Evolutionary conservation across 1,284 basidiomycete species (phyloP), one percentile per base, ranked within the genome.

Genomic region (Ceratobasidium sp.): DNA sequence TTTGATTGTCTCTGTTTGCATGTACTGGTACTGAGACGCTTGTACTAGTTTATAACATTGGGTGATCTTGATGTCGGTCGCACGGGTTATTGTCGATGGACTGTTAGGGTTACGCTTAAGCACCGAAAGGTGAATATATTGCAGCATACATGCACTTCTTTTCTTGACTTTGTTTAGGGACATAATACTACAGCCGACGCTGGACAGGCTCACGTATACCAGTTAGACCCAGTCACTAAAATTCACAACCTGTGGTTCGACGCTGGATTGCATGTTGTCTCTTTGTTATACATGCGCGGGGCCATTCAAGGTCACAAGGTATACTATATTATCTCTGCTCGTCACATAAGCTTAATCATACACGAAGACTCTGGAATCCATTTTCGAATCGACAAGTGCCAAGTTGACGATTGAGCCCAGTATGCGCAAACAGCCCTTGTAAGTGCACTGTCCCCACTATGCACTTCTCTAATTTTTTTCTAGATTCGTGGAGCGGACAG

Each of bases 231-330:
- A 3, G 56, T 59, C 3, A 59, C 56, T 2, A 59, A 59, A 59
- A 38, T 59, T 2, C 56, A 59, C 56, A 59, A 59, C 26, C n/a
- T 59, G n/a, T 59, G 23, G 56, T 59, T 59, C 33, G 56, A 59
- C 20, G n/a, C n/a, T 3, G 23, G 23, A 12, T 3, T 38, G n/a
- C 56, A 59, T 26, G 26, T 26, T 3, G 3, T 59, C 6, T 23
- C 33, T 59, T 59, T 15, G 3, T 23, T 59, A 2, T n/a, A 23
- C 20, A 59, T 59, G 56, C 56, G 56, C n/a, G 56, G 20, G 3
- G 56, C 56, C 6, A 3, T 59, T 12, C 3, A 59, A 38, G 56
- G 20, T 3, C 26, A 23, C 15, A 23, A 59, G 33, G 56, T 59
- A 7, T n/a, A n/a, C n/a, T n/a, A n/a, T n/a, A n/a, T n/a, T n/a